These are phyloP conservation scores for Apophysomyces sp. DNA, from an alignment of 371 early-diverging fungal species.

Conservation along the genomic window DNA sequence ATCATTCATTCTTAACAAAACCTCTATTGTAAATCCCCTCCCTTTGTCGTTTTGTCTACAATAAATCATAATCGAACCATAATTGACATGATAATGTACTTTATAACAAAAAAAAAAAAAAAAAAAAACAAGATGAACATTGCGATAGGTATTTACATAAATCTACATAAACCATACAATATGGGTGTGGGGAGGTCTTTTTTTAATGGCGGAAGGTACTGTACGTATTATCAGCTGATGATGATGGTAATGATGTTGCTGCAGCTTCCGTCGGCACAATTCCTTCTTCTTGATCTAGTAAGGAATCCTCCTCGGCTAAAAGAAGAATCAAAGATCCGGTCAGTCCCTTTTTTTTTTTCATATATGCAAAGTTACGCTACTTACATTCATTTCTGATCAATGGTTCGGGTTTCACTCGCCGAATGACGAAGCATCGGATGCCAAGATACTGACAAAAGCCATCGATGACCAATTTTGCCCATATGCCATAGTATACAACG, in stretches of 20 bases:
- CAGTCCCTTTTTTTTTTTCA: too few relatives aligned
- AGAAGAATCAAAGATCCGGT: too few relatives aligned
- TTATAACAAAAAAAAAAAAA: not conserved
- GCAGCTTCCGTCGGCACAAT: not conserved
- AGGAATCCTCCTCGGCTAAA: conserved; percentile 7
- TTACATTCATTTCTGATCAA: not conserved
- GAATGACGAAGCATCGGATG: conserved; percentile 83
- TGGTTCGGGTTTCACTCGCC: not conserved
- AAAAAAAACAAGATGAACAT: not conserved
- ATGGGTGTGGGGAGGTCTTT: not conserved
- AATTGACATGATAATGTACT: too few relatives aligned
- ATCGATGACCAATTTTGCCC: conserved; percentile 81
- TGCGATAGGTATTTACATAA: too few relatives aligned
- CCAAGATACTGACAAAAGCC: conserved; percentile 81
- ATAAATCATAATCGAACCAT: too few relatives aligned
- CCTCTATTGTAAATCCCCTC: not conserved
- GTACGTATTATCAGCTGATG: conserved; percentile 6
- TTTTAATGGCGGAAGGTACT: conserved; percentile 13
- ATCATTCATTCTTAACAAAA: not conserved
- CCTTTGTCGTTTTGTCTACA: too few relatives aligned
- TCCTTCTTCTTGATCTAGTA: conserved; percentile 8
- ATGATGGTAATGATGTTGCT: not conserved
- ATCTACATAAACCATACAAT: too few relatives aligned
- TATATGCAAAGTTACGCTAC: not conserved
- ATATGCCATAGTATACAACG: conserved; percentile 69